Base-by-base conservation (phyloP, 2,329 filamentous ascomycete genomes). In the Paramyrothecium roridum region DNA sequence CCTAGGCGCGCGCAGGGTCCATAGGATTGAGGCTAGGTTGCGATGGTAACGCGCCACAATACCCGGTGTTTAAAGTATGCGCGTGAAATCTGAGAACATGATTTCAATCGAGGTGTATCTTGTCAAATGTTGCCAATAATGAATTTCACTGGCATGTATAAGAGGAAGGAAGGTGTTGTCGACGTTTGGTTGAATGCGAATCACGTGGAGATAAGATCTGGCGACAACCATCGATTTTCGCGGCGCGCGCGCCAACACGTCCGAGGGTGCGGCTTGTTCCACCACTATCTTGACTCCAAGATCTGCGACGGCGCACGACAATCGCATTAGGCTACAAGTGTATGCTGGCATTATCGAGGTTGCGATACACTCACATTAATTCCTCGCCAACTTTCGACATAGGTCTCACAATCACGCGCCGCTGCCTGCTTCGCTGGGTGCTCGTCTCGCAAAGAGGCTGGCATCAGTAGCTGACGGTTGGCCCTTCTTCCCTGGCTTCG, bases 121-220 rank as follows among this genome's bases (percentile, higher is more conserved):
- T 30, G 4, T 10, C 26, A 30, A 30, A 10, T 30, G 26, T 6
- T 30, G 26, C 26, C 4, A 4, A 30, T 30, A 30, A 10, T 6
- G 10, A 30, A 30, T 6, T 13, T 43, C 16, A 6, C 4, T 43
- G 37, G 7, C 37, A 6, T 8, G 37, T 43, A 13, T 13, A 7
- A 13, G 37, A 17, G n/a, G n/a, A 43, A 43, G 13, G 37, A 16
- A 13, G 33, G 16, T 37, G 33, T 16, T 10, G 37, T 16, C n/a
- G 37, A 43, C n/a, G n/a, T n/a, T n/a, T n/a, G 60, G 55, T 64
- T 65, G 66, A 67, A 67, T 68, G 66, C 63, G 52, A 21, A 22
- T 58, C 60, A 62, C 60, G 60, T 62, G 60, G 20, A 22, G 60
- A 62, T 62, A 57, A 60, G 60, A 57, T 56, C 17, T 37, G 21